Evolutionary conservation across 306 rosid species (phyloP).

Genomic region (Erythrophleum fordii): DNA sequence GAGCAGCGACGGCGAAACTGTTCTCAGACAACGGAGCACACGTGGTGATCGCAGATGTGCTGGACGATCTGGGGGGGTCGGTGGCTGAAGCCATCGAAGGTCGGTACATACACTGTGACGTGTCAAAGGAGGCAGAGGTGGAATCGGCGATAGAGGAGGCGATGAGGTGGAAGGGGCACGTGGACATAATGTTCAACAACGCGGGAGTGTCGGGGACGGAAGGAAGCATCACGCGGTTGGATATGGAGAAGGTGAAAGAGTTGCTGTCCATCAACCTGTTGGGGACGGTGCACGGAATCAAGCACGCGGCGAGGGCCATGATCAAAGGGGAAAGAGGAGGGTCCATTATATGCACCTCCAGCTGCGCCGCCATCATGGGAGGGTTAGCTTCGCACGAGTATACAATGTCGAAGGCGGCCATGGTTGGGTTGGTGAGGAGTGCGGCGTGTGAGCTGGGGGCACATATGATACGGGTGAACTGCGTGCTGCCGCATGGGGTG

Average conservation of each 20-base stretch:
- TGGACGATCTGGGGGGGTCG: slow-evolving; percentile 62
- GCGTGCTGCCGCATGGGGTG: slow-evolving; percentile 82
- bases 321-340: slow-evolving; percentile 58
- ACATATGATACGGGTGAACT: slow-evolving; percentile 76
- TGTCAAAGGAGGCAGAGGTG: slow-evolving; percentile 68
- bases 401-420: slow-evolving; percentile 68
- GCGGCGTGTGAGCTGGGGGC: slow-evolving; percentile 76
- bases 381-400: slow-evolving; percentile 74
- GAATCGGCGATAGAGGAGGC: slow-evolving; percentile 71
- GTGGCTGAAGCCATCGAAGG: slow-evolving; percentile 64
- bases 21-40: slow-evolving; percentile 74
- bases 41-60: slow-evolving; percentile 75
- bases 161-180: slow-evolving; percentile 64
- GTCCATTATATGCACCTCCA: slow-evolving; percentile 75
- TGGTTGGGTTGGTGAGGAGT: slow-evolving; percentile 69
- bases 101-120: slow-evolving; percentile 79
- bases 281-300: slow-evolving; percentile 75
- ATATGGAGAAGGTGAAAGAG: slow-evolving; percentile 53
- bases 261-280: slow-evolving; percentile 56
- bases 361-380: slow-evolving; percentile 74
- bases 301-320: slow-evolving; percentile 80
- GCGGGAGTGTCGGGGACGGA: slow-evolving; percentile 68
- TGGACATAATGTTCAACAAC: slow-evolving; percentile 84
- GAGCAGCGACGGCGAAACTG: slow-evolving; percentile 75
- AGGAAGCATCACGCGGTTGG: slow-evolving; percentile 65